Base-by-base conservation (phyloP, 176 grass and related monocot species). In the Thalia dealbata region DNA sequence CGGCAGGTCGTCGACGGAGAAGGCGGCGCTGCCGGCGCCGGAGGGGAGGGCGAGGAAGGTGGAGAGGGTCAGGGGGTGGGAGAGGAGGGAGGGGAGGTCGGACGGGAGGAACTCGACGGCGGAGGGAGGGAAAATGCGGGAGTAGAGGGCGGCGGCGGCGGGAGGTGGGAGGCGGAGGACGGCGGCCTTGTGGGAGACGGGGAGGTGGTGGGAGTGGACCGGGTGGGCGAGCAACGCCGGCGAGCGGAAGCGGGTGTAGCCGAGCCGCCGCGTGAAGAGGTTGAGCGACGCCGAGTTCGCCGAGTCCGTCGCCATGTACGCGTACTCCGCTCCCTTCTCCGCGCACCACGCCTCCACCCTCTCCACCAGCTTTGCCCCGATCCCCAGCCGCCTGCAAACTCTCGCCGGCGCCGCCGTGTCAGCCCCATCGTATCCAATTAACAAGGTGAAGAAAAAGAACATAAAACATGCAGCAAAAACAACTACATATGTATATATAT, bases 1-100 rank as follows among this genome's bases (percentile, higher is more conserved):
- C 2, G 76, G 79, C 11, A 44, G 56, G 13, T 46, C 55, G 35
- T 6, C 32, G 54, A 25, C 12, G 13, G 73, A 50, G 45, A 50
- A 71, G 22, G 25, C 3, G 61, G 24, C 54, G 23, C 32, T 0
- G 64, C 46, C 42, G 43, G 70, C 25, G 21, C 19, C 19, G 26
- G 22, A 30, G 70, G 78, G 81, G 64, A 88, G 1, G 75, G 89
- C 86, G 23, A 83, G 67, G 89, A 84, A 92, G 22, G 89, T 83
- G 58, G 80, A 83, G 55, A 92, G 69, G 19, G 89, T 92, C 68
- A 84, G 83, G 75, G 83, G 85, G 83, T 92, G 89, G 14, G 72
- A 51, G 50, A 92, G 89, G 19, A 92, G 89, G 62, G 81, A 42
- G 30, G 72, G 63, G 67, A 92, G 61, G 89, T 92, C 89, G 25